A percentile compares a stretch with the other conserved stretches of the same genome.
These are phyloP conservation scores for Biscutella auriculata DNA, from an alignment of 441 rosid genomes.

Conservation along the genomic window DNA sequence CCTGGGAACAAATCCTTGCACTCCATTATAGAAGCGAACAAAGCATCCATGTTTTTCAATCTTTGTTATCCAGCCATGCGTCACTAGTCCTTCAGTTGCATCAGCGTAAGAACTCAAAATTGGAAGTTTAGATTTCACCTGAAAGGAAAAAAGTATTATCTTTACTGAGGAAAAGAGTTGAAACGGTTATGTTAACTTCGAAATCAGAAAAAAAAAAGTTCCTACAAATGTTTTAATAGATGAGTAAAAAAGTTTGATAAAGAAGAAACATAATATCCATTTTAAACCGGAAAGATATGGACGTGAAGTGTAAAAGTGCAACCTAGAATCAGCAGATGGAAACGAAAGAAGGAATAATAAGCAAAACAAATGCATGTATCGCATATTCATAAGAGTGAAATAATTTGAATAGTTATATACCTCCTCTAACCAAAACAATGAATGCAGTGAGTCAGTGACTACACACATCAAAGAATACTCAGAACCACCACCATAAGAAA, in stretches of 20 bases:
- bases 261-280: not conserved
- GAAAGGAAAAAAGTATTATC: conserved; percentile 17
- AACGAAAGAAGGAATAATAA: not conserved
- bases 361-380: not conserved
- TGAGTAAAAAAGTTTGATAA: not conserved
- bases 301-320: not conserved
- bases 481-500: conserved; percentile 16
- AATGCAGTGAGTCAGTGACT: not conserved
- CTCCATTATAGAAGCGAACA: conserved; percentile 92
- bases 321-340: not conserved
- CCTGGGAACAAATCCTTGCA: conserved; percentile 96
- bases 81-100: conserved; percentile 69
- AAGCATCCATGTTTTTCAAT: conserved; percentile 95
- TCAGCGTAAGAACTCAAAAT: conserved; percentile 81
- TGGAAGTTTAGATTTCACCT: conserved; percentile 88
- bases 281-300: not conserved
- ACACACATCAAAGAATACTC: conserved; percentile 6
- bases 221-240: not conserved
- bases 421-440: conserved; percentile 4
- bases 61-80: conserved; percentile 98
- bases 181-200: not conserved
- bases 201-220: not conserved
- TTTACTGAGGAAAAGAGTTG: conserved; percentile 4
- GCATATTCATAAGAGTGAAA: not conserved
- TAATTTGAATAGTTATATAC: not conserved